Evolutionary conservation across 2,329 filamentous ascomycete genomes (phyloP).

Genomic region (Penicillium glabrum): DNA sequence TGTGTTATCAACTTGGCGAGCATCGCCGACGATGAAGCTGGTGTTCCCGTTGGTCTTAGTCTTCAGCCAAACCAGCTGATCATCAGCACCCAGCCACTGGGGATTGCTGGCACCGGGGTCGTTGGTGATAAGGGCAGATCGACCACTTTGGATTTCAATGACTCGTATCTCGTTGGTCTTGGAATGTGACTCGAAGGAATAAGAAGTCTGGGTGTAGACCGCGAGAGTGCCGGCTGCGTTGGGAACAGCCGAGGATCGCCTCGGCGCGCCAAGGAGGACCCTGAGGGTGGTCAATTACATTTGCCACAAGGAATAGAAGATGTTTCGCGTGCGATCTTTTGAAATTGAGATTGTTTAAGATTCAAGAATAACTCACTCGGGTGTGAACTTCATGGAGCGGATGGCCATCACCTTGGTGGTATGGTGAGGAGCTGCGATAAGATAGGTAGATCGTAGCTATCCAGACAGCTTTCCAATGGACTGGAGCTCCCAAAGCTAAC

Average conservation of each 20-base stretch:
- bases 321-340: background rate
- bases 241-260: conserved; percentile 46
- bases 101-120: conserved; percentile 47
- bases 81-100: conserved; percentile 45
- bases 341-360: background rate
- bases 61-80: conserved; percentile 50
- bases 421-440: conserved; percentile 12
- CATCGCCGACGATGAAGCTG: conserved; percentile 45
- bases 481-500: background rate
- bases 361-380: conserved; percentile 35
- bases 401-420: conserved; percentile 37
- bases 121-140: conserved; percentile 44
- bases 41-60: conserved; percentile 47
- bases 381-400: conserved; percentile 42
- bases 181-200: conserved; percentile 51
- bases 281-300: conserved; percentile 23
- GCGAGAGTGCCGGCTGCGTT: conserved; percentile 48
- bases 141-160: conserved; percentile 43
- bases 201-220: conserved; percentile 50
- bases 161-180: conserved; percentile 49
- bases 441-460: conserved; percentile 19
- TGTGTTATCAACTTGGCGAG: conserved; percentile 38
- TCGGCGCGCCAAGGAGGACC: conserved; percentile 48
- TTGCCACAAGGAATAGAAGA: background rate
- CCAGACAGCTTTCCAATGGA: background rate